Evolutionary conservation across 1,284 basidiomycete species (phyloP), one percentile per base, ranked within the genome.

Genomic region (Stereum hirsutum): DNA sequence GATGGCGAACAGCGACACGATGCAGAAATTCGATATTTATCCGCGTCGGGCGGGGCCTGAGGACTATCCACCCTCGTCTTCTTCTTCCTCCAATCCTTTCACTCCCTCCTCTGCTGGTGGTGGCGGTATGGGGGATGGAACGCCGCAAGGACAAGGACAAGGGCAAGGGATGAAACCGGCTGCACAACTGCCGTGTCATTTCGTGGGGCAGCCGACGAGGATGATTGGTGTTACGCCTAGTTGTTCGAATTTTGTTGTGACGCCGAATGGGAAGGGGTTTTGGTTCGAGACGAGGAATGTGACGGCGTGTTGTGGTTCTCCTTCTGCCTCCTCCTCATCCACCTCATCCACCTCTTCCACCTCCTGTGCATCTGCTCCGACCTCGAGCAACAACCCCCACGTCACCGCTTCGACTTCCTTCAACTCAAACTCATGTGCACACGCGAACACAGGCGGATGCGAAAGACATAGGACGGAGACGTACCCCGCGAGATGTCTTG

Each of bases 261-360:
- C 61, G 15, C 50, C 51, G 11, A 60, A 56, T 43, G 64, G 64
- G 31, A 62, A 60, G 48, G 64, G 64, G 10, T 54, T 61, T 46
- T 65, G 61, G 58, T 52, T 60, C 11, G 56, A 62, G 53, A 66
- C 63, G 39, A 54, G 57, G 41, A 63, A 61, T 44, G 38, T 63
- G 34, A 55, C 54, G 14, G 46, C 51, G 31, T 52, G n/a, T n/a
- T n/a, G n/a, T n/a, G n/a, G n/a, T n/a, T n/a, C n/a, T n/a, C n/a
- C n/a, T n/a, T n/a, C n/a, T n/a, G n/a, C n/a, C n/a, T n/a, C n/a
- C n/a, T n/a, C n/a, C n/a, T n/a, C n/a, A n/a, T n/a, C n/a, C n/a
- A n/a, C n/a, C n/a, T n/a, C n/a, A n/a, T n/a, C n/a, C n/a, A n/a
- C n/a, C n/a, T n/a, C n/a, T n/a, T n/a, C n/a, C n/a, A n/a, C n/a